Conservation (phyloP, 345 rosid genomes). For the Psidium friedrichsthalianum region DNA sequence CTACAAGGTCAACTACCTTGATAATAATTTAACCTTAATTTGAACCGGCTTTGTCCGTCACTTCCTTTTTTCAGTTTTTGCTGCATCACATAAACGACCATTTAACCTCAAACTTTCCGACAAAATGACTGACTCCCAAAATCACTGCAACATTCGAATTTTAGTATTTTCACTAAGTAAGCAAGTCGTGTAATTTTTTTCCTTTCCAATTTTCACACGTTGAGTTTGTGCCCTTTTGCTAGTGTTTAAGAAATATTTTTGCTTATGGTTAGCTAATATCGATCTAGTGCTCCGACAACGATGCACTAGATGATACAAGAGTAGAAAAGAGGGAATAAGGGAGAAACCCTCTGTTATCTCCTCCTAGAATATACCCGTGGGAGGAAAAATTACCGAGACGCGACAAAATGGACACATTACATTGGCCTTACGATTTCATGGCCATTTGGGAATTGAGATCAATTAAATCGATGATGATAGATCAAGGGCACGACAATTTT, state of each 20-base stretch:
- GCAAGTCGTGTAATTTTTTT: not conserved
- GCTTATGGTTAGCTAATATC: not conserved
- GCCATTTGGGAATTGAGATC: no score
- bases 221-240: not conserved
- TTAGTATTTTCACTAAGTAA: not conserved
- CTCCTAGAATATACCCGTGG: no score
- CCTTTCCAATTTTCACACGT: not conserved
- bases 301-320: not conserved
- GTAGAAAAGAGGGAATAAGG: not conserved
- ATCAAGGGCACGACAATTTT: no score
- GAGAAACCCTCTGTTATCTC: not conserved
- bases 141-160: not conserved
- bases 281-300: not conserved
- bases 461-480: no score
- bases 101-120: not conserved
- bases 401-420: no score
- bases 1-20: no score
- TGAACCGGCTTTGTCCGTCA: not conserved
- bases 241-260: not conserved
- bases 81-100: not conserved
- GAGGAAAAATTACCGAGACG: no score
- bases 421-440: no score
- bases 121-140: not conserved
- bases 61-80: not conserved
- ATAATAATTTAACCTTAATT: no score